Evolutionary conservation across 805 yeast genomes (phyloP).

Genomic region (Starmerella tilneyi): DNA sequence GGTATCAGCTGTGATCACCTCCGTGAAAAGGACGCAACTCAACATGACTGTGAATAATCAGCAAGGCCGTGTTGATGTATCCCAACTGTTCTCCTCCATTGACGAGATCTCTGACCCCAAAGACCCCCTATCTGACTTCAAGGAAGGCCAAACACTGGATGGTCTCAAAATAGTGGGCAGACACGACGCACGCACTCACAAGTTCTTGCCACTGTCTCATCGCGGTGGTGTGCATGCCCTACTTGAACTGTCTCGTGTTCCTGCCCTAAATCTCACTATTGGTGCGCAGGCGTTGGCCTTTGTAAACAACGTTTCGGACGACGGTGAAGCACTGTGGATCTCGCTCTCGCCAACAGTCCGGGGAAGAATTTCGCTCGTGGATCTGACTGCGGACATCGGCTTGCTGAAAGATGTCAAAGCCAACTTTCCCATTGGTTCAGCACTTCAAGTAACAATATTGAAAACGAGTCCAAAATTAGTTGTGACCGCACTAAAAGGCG

Average conservation of each 20-base stretch:
- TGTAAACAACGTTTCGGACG: conserved; percentile 53
- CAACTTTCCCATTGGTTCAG: conserved; percentile 63
- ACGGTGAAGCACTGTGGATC: conserved; percentile 46
- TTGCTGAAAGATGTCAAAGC: conserved; percentile 41
- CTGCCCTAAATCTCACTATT: conserved; percentile 36
- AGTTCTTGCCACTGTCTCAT: conserved; percentile 56
- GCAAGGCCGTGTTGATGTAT: conserved; percentile 69
- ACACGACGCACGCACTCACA: conserved; percentile 60
- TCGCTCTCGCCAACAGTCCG: conserved; percentile 56
- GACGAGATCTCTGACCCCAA: conserved; percentile 47
- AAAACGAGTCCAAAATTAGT: conserved; percentile 36
- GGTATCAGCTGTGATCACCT: conserved; percentile 37
- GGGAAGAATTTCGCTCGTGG: conserved; percentile 58
- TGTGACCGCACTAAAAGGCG: conserved; percentile 36
- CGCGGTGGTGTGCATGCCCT: conserved; percentile 45
- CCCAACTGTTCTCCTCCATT: conserved; percentile 50
- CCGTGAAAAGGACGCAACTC: conserved; percentile 62
- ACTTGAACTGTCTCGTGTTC: conserved; percentile 53
- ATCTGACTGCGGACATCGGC: conserved; percentile 46
- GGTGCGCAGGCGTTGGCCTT: conserved; percentile 49
- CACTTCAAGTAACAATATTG: conserved; percentile 48
- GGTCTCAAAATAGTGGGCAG: conserved; percentile 63
- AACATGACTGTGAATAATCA: conserved; percentile 68
- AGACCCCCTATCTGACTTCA: conserved; percentile 51
- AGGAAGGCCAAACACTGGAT: conserved; percentile 44